These are phyloP conservation scores for Aspergillus viridinutans DNA, from an alignment of 2,329 filamentous ascomycete species.

Conservation along the genomic window DNA sequence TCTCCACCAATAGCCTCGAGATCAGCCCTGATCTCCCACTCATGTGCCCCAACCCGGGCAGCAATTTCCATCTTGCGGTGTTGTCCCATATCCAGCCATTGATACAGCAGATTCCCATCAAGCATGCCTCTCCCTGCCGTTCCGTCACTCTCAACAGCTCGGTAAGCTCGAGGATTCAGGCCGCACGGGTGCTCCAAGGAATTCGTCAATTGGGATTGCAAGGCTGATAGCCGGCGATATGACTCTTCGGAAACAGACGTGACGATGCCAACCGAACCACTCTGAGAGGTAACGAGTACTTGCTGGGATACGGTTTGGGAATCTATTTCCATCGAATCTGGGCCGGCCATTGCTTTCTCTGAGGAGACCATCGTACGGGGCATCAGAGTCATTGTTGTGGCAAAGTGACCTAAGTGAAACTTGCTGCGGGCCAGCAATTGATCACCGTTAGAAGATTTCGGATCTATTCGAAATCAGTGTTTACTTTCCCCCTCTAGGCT, in stretches of 20 bases:
- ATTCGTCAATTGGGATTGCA: constrained; percentile 74
- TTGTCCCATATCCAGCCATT: constrained; percentile 72
- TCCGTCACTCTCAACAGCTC: constrained; percentile 52
- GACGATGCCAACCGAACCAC: constrained; percentile 72
- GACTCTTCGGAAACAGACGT: constrained; percentile 72
- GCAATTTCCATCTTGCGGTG: constrained; percentile 69
- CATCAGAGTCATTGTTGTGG: constrained; percentile 70
- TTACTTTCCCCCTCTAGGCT: neutral
- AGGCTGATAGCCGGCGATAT: constrained; percentile 77
- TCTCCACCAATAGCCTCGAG: constrained; percentile 62
- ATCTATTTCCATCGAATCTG: constrained; percentile 39
- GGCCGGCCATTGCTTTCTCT: constrained; percentile 29
- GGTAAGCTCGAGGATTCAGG: constrained; percentile 77
- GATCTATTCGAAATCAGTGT: constrained; percentile 54
- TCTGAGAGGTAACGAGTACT: constrained; percentile 68
- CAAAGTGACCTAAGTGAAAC: constrained; percentile 79
- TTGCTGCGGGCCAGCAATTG: constrained; percentile 81
- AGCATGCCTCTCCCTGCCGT: constrained; percentile 61
- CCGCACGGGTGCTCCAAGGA: constrained; percentile 72
- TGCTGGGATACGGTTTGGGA: constrained; percentile 38
- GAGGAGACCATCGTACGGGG: constrained; percentile 58
- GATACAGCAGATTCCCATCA: constrained; percentile 69
- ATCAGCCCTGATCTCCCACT: constrained; percentile 66
- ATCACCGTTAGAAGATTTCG: constrained; percentile 85
- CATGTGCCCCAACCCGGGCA: constrained; percentile 64